Evolutionary conservation across 805 yeast species (phyloP), one percentile per base, ranked within the genome.

Genomic region (Pichia cabralensis): DNA sequence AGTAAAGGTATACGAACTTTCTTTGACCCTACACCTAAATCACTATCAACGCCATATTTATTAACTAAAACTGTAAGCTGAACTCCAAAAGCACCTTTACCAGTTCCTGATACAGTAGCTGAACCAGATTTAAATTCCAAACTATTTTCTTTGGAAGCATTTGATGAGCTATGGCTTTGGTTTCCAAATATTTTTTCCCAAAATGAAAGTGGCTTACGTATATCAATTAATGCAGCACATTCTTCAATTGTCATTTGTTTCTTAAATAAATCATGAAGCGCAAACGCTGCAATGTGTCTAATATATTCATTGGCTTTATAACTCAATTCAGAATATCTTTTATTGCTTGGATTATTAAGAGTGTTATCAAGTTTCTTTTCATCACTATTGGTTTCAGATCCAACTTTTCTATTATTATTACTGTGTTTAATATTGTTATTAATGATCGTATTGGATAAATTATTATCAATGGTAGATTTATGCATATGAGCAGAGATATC

Each of bases 1-100:
- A 92, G 64, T 31, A 83, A 68, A 1, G 99, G 99, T 27, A 92
- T 80, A 24, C 76, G 69, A 28, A 92, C 67, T 44, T 76, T 76
- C 1, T 76, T 64, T 0, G 95, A 86, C 0, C 95, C 95, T 30
- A 80, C 80, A 3, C 94, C 95, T 18, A 80, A 64, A 30, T 80
- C 83, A 2, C 94, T 78, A 29, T 85, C 94, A 15, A 80, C 79
- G 4, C 97, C 96, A 46, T 64, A 74, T 43, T 70, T 72, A 4
- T 62, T 65, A 2, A 85, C 76, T 25, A 92, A 63, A 3, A 68
- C 70, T 26, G 74, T 80, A 38, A 92, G 61, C 10, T 92, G 77
- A 6, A 75, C 67, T 1, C 95, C 95, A 60, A 89, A 89, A 0
- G 88, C 94, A 26, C 66, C 67, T 26, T 39, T 33, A 15, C 46